Conservation (phyloP, 2,329 filamentous ascomycete species). For the Chrysoporthe cubensis region DNA sequence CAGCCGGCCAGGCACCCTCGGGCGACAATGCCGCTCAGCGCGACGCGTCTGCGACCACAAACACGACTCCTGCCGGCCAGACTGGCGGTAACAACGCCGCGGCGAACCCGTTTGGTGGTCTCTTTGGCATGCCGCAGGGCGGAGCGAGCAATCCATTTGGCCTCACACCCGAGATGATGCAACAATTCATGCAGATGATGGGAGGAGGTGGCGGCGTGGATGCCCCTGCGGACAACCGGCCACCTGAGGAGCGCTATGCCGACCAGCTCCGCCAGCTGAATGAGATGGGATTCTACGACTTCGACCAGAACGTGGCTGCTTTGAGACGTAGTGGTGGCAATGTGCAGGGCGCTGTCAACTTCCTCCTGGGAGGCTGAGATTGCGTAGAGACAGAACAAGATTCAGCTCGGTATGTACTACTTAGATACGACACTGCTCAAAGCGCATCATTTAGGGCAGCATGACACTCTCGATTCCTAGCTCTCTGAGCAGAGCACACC, state of each 20-base stretch:
- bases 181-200: conserved; percentile 58
- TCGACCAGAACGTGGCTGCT: conserved; percentile 89
- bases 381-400: not conserved
- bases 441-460: not conserved
- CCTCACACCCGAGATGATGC: conserved; percentile 59
- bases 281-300: conserved; percentile 98
- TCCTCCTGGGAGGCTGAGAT: conserved; percentile 55
- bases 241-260: conserved; percentile 91
- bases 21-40: conserved; percentile 26
- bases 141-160: conserved; percentile 46
- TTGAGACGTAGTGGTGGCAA: conserved; percentile 87
- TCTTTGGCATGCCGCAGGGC: conserved; percentile 57
- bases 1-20: conserved; percentile 33
- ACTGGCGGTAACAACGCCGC: conserved; percentile 23
- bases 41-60: conserved; percentile 33
- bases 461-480: not conserved
- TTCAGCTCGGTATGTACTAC: not conserved
- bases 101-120: conserved; percentile 32
- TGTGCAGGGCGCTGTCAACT: conserved; percentile 88
- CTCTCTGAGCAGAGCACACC: not conserved
- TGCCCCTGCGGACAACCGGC: conserved; percentile 76
- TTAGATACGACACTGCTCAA: not conserved
- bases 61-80: conserved; percentile 30
- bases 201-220: conserved; percentile 46
- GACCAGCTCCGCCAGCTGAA: conserved; percentile 91